Conservation (phyloP, 371 early-diverging fungal species). For the Amoeboaphelidium occidentale region DNA sequence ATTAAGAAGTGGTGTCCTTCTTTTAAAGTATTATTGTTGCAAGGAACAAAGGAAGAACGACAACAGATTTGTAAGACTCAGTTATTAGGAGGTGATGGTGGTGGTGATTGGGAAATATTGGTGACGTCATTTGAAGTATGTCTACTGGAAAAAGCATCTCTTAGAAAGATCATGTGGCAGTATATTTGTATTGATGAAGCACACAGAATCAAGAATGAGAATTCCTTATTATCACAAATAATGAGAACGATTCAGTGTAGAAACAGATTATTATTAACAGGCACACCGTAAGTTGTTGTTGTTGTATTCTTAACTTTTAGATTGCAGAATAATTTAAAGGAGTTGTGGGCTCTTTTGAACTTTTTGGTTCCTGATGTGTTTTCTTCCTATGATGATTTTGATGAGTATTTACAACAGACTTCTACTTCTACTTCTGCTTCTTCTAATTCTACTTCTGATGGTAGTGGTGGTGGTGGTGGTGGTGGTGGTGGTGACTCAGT, state of each 20-base stretch:
- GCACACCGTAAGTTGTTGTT: slow-evolving; percentile 63
- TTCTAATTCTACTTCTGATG: slow-evolving; percentile 18
- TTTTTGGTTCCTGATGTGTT: slow-evolving; percentile 93
- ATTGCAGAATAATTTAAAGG: slow-evolving; percentile 89
- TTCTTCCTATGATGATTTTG: slow-evolving; percentile 71
- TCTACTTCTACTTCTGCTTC: not conserved
- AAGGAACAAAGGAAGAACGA: slow-evolving; percentile 71
- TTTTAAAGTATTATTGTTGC: slow-evolving; percentile 68
- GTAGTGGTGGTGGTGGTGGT: slow-evolving; percentile 35
- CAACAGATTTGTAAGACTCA: not conserved
- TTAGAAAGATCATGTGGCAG: slow-evolving; percentile 72
- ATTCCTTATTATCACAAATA: slow-evolving; percentile 72
- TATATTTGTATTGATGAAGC: slow-evolving; percentile 97
- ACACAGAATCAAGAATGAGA: slow-evolving; percentile 97
- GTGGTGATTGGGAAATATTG: slow-evolving; percentile 65
- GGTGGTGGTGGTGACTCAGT: slow-evolving; percentile 7
- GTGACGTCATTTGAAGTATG: slow-evolving; percentile 97
- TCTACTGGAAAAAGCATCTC: slow-evolving; percentile 55
- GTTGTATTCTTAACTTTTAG: slow-evolving; percentile 1
- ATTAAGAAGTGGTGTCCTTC: slow-evolving; percentile 83
- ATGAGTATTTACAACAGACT: slow-evolving; percentile 57
- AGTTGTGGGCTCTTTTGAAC: slow-evolving; percentile 96
- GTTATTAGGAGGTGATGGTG: slow-evolving; percentile 3
- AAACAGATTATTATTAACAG: slow-evolving; percentile 87
- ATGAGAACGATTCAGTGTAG: slow-evolving; percentile 63